Conservation (phyloP, 768 basidiomycete genomes). For the Psilocybe cyanescens region DNA sequence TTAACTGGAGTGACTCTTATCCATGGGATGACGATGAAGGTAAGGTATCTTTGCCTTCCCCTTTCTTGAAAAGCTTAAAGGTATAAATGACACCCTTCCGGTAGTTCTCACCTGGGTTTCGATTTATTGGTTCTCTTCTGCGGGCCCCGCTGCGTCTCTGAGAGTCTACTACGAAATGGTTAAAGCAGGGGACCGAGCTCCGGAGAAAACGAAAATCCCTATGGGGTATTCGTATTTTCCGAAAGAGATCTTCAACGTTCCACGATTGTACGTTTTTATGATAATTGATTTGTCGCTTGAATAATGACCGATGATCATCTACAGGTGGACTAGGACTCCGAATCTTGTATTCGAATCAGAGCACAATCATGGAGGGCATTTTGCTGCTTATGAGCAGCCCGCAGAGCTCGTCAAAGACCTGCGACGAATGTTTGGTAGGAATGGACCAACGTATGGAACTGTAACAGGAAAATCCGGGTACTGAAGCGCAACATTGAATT, state of each 20-base stretch:
- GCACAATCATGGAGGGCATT: constrained; percentile 58
- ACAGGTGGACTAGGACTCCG: constrained; percentile 45
- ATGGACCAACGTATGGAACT: constrained; percentile 49
- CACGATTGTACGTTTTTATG: constrained; percentile 18
- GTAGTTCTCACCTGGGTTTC: constrained; percentile 61
- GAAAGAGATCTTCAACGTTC: constrained; percentile 39
- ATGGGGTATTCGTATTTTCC: constrained; percentile 56
- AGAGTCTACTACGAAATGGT: constrained; percentile 61
- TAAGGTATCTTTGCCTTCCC: constrained; percentile 1
- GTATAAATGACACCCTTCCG: constrained; percentile 18
- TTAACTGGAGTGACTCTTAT: constrained; percentile 53
- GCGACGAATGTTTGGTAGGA: constrained; percentile 57
- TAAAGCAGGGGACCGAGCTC: constrained; percentile 18
- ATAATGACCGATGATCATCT: neutral
- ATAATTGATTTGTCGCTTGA: neutral
- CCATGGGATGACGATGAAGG: constrained; percentile 64
- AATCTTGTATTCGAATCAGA: constrained; percentile 48
- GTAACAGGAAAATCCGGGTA: constrained; percentile 49
- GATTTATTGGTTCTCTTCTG: constrained; percentile 60
- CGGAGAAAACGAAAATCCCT: constrained; percentile 35
- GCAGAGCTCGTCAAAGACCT: constrained; percentile 50
- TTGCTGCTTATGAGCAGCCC: constrained; percentile 56
- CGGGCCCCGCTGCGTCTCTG: constrained; percentile 59
- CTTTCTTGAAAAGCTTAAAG: neutral
- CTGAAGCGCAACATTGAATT: neutral